Base-by-base conservation (phyloP, 306 rosid species). In the Hippophae rhamnoides region DNA sequence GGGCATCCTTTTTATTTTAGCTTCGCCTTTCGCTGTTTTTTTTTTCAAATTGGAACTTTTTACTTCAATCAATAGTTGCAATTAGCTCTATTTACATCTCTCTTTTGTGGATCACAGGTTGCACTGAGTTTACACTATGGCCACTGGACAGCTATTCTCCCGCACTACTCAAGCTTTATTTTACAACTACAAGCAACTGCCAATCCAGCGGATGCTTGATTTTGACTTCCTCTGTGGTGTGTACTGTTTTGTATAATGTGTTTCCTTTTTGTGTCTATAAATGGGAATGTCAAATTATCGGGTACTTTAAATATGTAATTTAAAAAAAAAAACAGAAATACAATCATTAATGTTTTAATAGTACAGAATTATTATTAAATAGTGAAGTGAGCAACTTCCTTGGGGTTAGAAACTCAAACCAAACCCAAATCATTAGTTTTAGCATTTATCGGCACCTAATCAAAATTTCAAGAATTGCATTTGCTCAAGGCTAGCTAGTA, bases 161-260 rank as follows among this genome's bases (percentile, higher is more conserved):
- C 85, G 81, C 44, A 79, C 86, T 8, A 85, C 97, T 3, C 97
- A 89, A 62, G 97, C 97, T 27, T 63, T 89, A 56, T 89, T 89
- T 75, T 89, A 89, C 75, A 89, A 85, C 79, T 85, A 85, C 89
- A 89, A 89, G 81, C 97, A 89, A 68, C 86, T 89, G 63, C 97
- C 97, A 38, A 79, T 85, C 63, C 97, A 89, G 74, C 73, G 95
- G 72, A 85, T 89, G 97, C 95, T 89, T 59, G 97, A 85, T 82
- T 89, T 89, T 74, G 97, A 89, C 79, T 85, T 85, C 78, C 95
- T 85, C 41, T 85, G 97, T 6, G 97, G 95, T 89, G 59, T 38
- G 86, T 72, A 13, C 60, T 2, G 9, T 45, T 18, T 52, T 45
- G 58, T 48, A 61, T 45, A 3, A 7, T 45, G 9, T 45, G 48